phyloP scores from a whole-genome alignment of 768 basidiomycete genomes.

The Suillus discolor region DNA sequence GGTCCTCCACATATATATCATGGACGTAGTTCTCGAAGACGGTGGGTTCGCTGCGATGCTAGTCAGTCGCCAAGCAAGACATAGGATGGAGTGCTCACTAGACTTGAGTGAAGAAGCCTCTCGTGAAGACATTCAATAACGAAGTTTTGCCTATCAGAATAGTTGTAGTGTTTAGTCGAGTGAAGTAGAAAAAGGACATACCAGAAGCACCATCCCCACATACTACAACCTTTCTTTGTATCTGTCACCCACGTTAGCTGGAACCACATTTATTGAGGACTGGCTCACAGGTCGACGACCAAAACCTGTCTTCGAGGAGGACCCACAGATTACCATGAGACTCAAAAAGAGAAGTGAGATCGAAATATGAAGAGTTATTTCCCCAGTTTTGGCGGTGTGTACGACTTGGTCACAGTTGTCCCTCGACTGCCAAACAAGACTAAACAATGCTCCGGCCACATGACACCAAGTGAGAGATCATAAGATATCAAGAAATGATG shows the following conservation, averaged over 20 bases:
- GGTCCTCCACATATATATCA: slow-evolving; percentile 84
- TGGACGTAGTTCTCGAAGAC: slow-evolving; percentile 99
- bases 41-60: slow-evolving; percentile 70
- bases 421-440: background rate
- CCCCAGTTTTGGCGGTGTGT: slow-evolving; percentile 1
- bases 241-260: slow-evolving; percentile 28
- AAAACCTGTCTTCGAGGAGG: slow-evolving; percentile 56
- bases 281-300: slow-evolving; percentile 41
- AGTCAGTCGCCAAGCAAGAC: slow-evolving; percentile 6
- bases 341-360: slow-evolving; percentile 22
- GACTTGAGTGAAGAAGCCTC: slow-evolving; percentile 93
- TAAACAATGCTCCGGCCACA: background rate
- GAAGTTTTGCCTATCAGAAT: slow-evolving; percentile 69
- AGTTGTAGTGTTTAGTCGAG: background rate
- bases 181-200: slow-evolving; percentile 35
- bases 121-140: slow-evolving; percentile 83
- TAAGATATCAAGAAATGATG: slow-evolving; percentile 21
- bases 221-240: slow-evolving; percentile 78
- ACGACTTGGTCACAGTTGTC: background rate
- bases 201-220: slow-evolving; percentile 97
- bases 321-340: slow-evolving; percentile 60
- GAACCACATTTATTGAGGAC: slow-evolving; percentile 12
- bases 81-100: slow-evolving; percentile 57
- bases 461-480: too few species aligned
- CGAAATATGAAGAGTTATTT: slow-evolving; percentile 1